Percentiles rank a stretch among this genome's conserved stretches.
phyloP scores from a whole-genome alignment of 2,329 filamentous ascomycete genomes.

The Pseudocercospora fuligena region DNA sequence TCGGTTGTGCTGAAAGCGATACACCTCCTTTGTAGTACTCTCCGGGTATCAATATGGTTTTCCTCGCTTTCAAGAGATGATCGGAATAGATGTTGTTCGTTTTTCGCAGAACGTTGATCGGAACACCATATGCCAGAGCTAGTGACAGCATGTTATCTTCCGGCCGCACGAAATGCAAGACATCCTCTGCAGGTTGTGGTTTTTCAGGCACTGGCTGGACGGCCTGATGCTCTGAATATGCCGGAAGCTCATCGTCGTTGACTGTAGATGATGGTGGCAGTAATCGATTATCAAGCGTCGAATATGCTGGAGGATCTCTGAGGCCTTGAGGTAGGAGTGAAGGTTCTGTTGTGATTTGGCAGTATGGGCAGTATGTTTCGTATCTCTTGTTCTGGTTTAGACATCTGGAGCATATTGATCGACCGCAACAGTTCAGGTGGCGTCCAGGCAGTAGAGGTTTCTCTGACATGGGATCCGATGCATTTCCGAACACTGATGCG shows the following conservation, averaged over 20 bases:
- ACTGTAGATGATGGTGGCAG: constrained; percentile 15
- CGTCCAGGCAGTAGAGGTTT: constrained; percentile 66
- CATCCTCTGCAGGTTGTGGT: constrained; percentile 59
- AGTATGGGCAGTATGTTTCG: constrained; percentile 71
- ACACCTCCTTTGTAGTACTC: constrained; percentile 70
- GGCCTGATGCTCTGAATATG: constrained; percentile 46
- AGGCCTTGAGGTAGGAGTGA: constrained; percentile 68
- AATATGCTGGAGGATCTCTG: constrained; percentile 70
- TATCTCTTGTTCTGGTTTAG: constrained; percentile 70
- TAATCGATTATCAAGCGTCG: constrained; percentile 29
- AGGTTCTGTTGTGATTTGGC: constrained; percentile 69
- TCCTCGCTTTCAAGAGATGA: constrained; percentile 70
- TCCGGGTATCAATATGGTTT: constrained; percentile 73
- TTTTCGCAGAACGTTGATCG: constrained; percentile 64
- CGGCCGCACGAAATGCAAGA: constrained; percentile 75
- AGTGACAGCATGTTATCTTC: constrained; percentile 71
- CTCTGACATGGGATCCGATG: constrained; percentile 48
- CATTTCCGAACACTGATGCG: constrained; percentile 34
- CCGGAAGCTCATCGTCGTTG: constrained; percentile 48
- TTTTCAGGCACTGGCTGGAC: constrained; percentile 41
- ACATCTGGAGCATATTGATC: constrained; percentile 74
- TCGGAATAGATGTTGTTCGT: constrained; percentile 74
- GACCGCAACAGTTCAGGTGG: constrained; percentile 69
- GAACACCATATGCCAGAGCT: constrained; percentile 73
- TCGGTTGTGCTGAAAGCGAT: constrained; percentile 69